These are phyloP conservation scores for Chlorella sorokiniana DNA, from an alignment of 139 green algal genomes.

Conservation along the genomic window DNA sequence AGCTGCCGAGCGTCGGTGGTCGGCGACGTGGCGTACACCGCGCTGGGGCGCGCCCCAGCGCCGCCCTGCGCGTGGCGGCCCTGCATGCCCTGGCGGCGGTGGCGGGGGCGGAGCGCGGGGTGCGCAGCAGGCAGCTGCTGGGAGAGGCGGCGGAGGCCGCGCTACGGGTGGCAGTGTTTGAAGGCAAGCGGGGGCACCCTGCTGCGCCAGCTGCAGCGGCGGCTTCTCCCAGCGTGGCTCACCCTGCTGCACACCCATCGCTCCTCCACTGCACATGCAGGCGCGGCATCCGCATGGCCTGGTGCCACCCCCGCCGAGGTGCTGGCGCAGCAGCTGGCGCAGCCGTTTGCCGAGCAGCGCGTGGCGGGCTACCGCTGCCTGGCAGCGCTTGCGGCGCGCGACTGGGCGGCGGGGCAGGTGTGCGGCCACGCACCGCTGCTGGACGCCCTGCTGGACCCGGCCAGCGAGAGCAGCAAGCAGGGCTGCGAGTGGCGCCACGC, in stretches of 20 bases:
- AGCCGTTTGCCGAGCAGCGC: constrained; percentile 30
- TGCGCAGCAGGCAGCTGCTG: constrained; percentile 19
- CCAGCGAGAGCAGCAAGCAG: constrained; percentile 23
- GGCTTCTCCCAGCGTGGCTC: background rate
- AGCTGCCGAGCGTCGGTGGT: background rate
- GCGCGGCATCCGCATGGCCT: background rate
- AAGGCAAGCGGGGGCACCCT: constrained; percentile 12
- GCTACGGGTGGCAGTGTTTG: constrained; percentile 32
- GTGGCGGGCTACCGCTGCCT: constrained; percentile 29
- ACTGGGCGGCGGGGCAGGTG: constrained; percentile 20
- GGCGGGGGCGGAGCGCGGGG: constrained; percentile 22
- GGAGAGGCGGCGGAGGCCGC: background rate
- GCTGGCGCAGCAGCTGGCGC: background rate
- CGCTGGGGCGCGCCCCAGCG: constrained; percentile 7
- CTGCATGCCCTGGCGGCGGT: constrained; percentile 30
- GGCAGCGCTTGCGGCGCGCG: constrained; percentile 4
- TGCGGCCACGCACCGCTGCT: constrained; percentile 11
- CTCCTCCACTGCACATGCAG: constrained; percentile 2
- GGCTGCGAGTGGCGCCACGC: constrained; percentile 31
- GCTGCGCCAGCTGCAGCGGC: too few species aligned
- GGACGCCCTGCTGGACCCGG: constrained; percentile 1
- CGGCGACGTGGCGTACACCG: background rate
- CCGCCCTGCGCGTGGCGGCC: constrained; percentile 13
- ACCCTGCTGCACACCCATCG: background rate
- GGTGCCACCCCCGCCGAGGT: constrained; percentile 14